These are phyloP conservation scores for Geosmithia flava DNA, from an alignment of 2,329 filamentous ascomycete species.

Conservation along the genomic window DNA sequence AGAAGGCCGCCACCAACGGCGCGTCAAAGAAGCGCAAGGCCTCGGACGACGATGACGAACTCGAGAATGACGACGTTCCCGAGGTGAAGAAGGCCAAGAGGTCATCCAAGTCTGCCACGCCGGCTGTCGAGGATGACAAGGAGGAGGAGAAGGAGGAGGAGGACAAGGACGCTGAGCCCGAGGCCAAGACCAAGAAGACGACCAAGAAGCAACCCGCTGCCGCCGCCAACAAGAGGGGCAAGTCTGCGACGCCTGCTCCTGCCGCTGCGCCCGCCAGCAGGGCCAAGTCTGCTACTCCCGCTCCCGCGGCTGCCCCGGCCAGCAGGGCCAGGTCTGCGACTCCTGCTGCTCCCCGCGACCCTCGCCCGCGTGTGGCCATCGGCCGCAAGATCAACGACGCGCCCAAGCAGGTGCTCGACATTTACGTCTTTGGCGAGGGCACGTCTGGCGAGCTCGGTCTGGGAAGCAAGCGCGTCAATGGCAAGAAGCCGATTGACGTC, in stretches of 20 bases:
- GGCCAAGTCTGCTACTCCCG: conserved; percentile 4
- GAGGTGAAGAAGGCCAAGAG: conserved; percentile 43
- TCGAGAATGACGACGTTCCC: conserved; percentile 3
- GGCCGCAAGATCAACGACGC: conserved; percentile 60
- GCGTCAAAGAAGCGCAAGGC: conserved; percentile 15
- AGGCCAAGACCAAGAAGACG: background rate
- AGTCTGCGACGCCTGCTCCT: too few relatives aligned
- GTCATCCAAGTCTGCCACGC: conserved; percentile 40
- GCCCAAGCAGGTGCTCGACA: conserved; percentile 51
- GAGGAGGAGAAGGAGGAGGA: too few relatives aligned
- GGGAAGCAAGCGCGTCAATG: conserved; percentile 51
- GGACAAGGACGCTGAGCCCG: too few relatives aligned
- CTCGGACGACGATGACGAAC: conserved; percentile 4
- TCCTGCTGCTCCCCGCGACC: conserved; percentile 12
- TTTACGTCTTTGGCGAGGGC: conserved; percentile 74
- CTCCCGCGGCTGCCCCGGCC: conserved; percentile 8
- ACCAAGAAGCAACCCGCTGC: too few relatives aligned
- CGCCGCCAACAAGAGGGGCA: too few relatives aligned
- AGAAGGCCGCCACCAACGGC: conserved; percentile 28
- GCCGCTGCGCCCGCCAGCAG: conserved; percentile 5
- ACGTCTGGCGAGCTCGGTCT: conserved; percentile 73
- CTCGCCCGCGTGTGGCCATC: conserved; percentile 29
- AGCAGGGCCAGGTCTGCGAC: conserved; percentile 10
- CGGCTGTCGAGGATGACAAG: background rate
- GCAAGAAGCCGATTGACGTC: conserved; percentile 54